Base-by-base conservation (phyloP, 805 yeast species). In the Candida ovalis region DNA sequence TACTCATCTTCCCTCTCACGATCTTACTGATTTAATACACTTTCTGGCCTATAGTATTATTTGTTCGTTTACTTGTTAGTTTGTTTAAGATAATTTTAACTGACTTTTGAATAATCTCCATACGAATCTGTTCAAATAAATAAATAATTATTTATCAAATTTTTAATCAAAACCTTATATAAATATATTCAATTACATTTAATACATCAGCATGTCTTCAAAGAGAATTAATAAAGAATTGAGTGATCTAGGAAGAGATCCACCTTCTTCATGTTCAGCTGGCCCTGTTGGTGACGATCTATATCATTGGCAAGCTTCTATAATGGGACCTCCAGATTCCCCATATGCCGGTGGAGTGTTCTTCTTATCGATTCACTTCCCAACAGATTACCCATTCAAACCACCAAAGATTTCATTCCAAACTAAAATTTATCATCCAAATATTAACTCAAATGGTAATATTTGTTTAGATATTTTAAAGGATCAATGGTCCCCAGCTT, bases 221-320 rank as follows among this genome's bases (percentile, higher is more conserved):
- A 94, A 94, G 75, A 90, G 99, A 80, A 89, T 92, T 64, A 87
- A 88, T 74, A 92, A 92, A 75, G 99, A 92, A 76, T 80, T 94
- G 63, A 84, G 85, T 62, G 99, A 94, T 71, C 79, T 92, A 67
- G 97, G 97, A 69, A 89, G 96, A 78, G 99, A 92, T 69, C 99
- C 99, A 55, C 98, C 98, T 62, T 87, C 97, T 54, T 91, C 97
- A 41, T 94, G 98, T 73, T 90, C 97, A 22, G 99, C 99, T 10
- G 99, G 99, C 38, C 99, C 99, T 60, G 94, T 89, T 41, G 97
- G 97, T 42, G 98, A 94, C 62, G 99, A 92, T 70, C 76, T 92
- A 66, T 94, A 86, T 75, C 98, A 92, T 76, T 94, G 99, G 99
- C 98, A 94, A 74, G 99, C 98, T 38, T 91, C 98, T 40, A 94